Percentiles rank a stretch among this genome's conserved stretches.
phyloP scores from a whole-genome alignment of 108 stramenopile species.

The Seminavis robusta region DNA sequence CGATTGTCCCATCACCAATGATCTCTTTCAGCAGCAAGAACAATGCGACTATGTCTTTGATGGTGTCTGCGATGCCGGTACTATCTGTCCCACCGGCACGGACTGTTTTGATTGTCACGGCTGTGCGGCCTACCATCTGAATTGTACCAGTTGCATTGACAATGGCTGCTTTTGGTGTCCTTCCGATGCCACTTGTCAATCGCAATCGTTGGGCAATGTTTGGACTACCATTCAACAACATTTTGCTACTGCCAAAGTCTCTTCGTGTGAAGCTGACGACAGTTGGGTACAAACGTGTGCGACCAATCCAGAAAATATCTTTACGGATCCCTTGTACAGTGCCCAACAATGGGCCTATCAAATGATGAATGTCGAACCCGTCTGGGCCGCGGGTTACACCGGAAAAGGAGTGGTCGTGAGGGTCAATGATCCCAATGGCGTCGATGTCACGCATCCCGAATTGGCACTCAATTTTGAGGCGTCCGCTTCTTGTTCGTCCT shows the following conservation, averaged over 20 bases:
- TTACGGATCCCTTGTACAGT: conserved; percentile 19
- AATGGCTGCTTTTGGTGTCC: conserved; percentile 32
- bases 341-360: conserved; percentile 28
- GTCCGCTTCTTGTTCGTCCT: conserved; percentile 8
- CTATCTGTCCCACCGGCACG: too few relatives aligned
- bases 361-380: conserved; percentile 22
- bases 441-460: conserved; percentile 10
- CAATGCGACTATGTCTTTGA: too few relatives aligned
- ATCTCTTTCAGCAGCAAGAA: too few relatives aligned
- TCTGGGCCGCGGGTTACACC: conserved; percentile 18
- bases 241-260: too few relatives aligned
- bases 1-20: too few relatives aligned
- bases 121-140: conserved; percentile 10
- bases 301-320: too few relatives aligned
- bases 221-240: conserved; percentile 2
- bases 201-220: too few relatives aligned
- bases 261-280: too few relatives aligned
- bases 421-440: conserved; percentile 33
- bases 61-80: too few relatives aligned
- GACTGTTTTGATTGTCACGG: conserved; percentile 30
- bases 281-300: too few relatives aligned
- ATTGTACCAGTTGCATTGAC: conserved; percentile 16
- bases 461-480: conserved; percentile 11
- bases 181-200: conserved; percentile 15
- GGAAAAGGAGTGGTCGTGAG: conserved; percentile 28